Evolutionary conservation across 208 protist genomes (phyloP).

Genomic region (Willaertia magna): DNA sequence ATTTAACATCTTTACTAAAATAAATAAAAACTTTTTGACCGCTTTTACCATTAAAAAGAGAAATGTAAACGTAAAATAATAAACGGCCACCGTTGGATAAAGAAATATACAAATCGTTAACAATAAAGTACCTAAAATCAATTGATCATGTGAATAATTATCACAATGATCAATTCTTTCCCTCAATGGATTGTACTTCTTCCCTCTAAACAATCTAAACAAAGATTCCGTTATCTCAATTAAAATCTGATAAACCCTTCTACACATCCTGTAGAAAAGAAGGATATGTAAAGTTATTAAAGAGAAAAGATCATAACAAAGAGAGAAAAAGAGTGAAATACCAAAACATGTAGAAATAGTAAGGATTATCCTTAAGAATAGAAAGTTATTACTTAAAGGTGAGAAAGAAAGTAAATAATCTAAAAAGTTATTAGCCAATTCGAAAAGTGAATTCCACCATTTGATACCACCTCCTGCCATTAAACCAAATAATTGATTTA

Average conservation of each 20-base stretch:
- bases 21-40: neutral
- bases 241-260: neutral
- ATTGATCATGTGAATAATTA: slow-evolving; percentile 69
- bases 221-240: slow-evolving; percentile 16
- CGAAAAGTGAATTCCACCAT: neutral
- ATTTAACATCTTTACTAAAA: neutral
- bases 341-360: neutral
- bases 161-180: slow-evolving; percentile 60
- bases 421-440: too few relatives aligned
- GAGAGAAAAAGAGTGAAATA: neutral
- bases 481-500: neutral
- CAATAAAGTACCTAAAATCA: slow-evolving; percentile 69
- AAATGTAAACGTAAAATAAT: slow-evolving; percentile 74
- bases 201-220: slow-evolving; percentile 64
- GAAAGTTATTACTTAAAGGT: neutral
- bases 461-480: neutral
- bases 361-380: neutral
- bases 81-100: slow-evolving; percentile 68
- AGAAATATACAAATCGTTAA: slow-evolving; percentile 70
- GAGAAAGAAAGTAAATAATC: neutral
- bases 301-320: neutral
- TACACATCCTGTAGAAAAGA: neutral
- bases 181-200: slow-evolving; percentile 78
- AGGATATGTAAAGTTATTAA: neutral
- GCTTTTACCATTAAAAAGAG: slow-evolving; percentile 9